Evolutionary conservation across 192 early-diverging fungal genomes (phyloP), one percentile per base, ranked within the genome.

Genomic region (Chytriomyces confervae): DNA sequence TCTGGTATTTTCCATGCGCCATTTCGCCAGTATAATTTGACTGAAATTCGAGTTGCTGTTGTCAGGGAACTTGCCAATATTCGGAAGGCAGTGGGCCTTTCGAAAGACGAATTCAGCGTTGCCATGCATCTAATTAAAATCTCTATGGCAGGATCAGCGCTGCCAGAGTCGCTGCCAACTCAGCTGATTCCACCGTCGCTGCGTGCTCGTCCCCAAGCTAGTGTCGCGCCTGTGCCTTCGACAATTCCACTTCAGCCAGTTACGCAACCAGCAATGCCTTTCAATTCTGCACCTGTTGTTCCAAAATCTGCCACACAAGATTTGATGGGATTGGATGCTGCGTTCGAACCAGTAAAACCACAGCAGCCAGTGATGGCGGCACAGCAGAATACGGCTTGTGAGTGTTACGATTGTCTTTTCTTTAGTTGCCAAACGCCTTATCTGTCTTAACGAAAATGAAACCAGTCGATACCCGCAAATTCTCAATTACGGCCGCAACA

Each of bases 151-250:
- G 85, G 85, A 23, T 20, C 44, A 49, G 27, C 81, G 11, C 61
- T 86, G 44, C 80, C 85, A 46, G 74, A 80, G 1, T 83, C 84
- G 4, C 79, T 92, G 9, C 91, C 93, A 10, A 11, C 78, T 0
- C 84, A 84, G 5, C 69, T 93, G 57, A 73, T 88, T 27, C 92
- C 93, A 43, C 91, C 90, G 20, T 77, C 84, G 5, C 72, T 84
- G 43, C 62, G 44, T 36, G 23, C 57, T 23, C 11, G 50, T 36
- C 7, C n/a, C 20, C 7, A 48, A 23, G 27, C 50, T 27, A 44
- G 6, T 44, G 20, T 72, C 23, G 20, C 62, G 27, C 10, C 62
- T 8, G 9, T 49, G 24, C 65, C 63, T 46, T n/a, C 63, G 18
- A 57, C 44, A 8, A 36, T 47, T 6, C 75, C 69, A 61, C 11